Conservation (phyloP, 2,329 filamentous ascomycete species). For the Fragosphaeria purpurea region DNA sequence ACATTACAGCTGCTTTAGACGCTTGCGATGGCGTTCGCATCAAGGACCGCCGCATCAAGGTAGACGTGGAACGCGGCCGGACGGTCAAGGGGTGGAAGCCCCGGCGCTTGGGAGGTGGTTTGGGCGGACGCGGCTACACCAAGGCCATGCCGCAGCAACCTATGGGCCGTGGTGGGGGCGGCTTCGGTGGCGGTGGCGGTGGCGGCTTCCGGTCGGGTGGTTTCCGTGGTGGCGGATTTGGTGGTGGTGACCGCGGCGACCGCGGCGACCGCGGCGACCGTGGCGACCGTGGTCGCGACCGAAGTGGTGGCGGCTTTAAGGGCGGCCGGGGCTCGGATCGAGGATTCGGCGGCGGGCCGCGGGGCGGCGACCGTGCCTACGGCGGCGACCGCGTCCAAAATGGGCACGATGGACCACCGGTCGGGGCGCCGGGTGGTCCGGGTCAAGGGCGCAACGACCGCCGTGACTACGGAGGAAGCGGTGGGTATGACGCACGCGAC, state of each 20-base stretch:
- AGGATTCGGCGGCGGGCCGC: constrained; percentile 37
- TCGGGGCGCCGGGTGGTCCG: constrained; percentile 52
- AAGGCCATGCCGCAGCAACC: constrained; percentile 67
- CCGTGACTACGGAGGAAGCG: constrained; percentile 33
- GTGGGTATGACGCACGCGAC: constrained; percentile 36
- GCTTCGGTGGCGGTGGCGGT: constrained; percentile 32
- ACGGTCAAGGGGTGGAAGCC: constrained; percentile 93
- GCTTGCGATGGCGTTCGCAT: constrained; percentile 79
- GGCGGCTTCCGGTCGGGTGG: constrained; percentile 43
- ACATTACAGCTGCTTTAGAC: constrained; percentile 74
- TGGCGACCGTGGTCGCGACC: constrained; percentile 32
- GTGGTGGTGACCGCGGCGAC: constrained; percentile 31
- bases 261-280: constrained; percentile 51
- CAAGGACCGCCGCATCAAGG: constrained; percentile 82
- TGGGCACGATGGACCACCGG: constrained; percentile 32
- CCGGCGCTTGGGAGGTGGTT: constrained; percentile 78
- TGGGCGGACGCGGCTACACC: constrained; percentile 88
- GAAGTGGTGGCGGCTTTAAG: constrained; percentile 22
- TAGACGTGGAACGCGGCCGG: constrained; percentile 91
- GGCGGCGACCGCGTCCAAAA: constrained; percentile 8
- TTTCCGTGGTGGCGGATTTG: constrained; percentile 29
- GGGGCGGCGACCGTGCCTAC: constrained; percentile 32
- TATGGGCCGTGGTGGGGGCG: constrained; percentile 45
- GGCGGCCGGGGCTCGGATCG: constrained; percentile 28
- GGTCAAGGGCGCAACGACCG: constrained; percentile 37